These are phyloP conservation scores for Hanseniaspora singularis DNA, from an alignment of 805 yeast genomes.

Conservation along the genomic window DNA sequence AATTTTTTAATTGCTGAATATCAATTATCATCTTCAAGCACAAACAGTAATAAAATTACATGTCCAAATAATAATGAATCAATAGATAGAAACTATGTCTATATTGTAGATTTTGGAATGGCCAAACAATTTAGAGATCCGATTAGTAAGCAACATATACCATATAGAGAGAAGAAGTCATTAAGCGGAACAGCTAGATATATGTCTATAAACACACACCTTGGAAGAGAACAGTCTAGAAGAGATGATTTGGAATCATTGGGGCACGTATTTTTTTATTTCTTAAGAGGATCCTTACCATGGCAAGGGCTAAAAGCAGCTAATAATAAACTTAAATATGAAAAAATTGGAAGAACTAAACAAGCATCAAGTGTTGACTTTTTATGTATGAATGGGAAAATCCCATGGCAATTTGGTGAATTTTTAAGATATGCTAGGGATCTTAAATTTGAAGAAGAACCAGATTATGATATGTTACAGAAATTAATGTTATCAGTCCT, in stretches of 20 bases:
- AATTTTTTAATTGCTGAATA: conserved; percentile 48
- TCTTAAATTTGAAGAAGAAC: conserved; percentile 66
- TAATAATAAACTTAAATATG: conserved; percentile 71
- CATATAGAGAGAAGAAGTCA: conserved; percentile 69
- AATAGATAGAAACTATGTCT: conserved; percentile 54
- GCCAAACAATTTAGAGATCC: conserved; percentile 78
- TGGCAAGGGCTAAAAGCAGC: conserved; percentile 89
- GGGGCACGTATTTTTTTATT: conserved; percentile 74
- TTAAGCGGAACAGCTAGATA: conserved; percentile 77
- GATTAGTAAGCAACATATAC: conserved; percentile 65
- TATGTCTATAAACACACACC: conserved; percentile 80
- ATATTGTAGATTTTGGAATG: conserved; percentile 76
- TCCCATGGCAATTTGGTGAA: conserved; percentile 64
- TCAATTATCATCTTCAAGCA: conserved; percentile 21
- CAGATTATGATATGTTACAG: conserved; percentile 59
- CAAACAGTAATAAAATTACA: background rate
- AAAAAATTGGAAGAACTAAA: conserved; percentile 72
- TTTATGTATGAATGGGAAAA: conserved; percentile 40
- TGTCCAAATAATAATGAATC: conserved; percentile 35
- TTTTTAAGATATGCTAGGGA: conserved; percentile 58
- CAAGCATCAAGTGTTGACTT: conserved; percentile 55
- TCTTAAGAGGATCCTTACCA: conserved; percentile 66
- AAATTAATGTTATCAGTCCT: conserved; percentile 49
- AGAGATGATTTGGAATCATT: conserved; percentile 72
- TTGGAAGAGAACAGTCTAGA: conserved; percentile 73